Conservation (phyloP, 1,284 basidiomycete genomes). For the Trichosporon ovoides region DNA sequence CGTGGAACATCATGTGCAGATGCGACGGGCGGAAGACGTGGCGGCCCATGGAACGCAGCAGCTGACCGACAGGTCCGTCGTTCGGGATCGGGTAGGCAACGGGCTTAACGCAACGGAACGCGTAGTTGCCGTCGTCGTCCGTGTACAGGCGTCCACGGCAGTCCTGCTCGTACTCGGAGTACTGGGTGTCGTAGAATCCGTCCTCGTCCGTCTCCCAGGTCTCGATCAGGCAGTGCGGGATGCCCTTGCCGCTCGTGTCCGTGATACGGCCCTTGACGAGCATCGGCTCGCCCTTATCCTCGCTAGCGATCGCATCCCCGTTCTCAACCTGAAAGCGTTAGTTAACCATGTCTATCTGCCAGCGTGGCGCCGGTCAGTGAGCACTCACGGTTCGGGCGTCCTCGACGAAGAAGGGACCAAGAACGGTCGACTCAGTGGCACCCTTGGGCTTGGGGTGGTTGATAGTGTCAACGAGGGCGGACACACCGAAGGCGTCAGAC, state of each 20-base stretch:
- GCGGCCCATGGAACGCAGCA: constrained; percentile 59
- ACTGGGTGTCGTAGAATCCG: constrained; percentile 62
- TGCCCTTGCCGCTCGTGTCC: constrained; percentile 62
- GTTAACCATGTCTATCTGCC: too few relatives aligned
- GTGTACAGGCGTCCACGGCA: constrained; percentile 67
- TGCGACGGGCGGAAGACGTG: constrained; percentile 76
- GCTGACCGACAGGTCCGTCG: constrained; percentile 69
- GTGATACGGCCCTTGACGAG: constrained; percentile 67
- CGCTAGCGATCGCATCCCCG: constrained; percentile 66
- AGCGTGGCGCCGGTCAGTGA: too few relatives aligned
- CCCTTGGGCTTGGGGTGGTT: constrained; percentile 62
- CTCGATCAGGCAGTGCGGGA: constrained; percentile 63
- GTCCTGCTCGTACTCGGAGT: constrained; percentile 59
- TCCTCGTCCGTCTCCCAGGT: constrained; percentile 77
- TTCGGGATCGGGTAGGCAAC: constrained; percentile 72
- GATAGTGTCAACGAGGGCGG: constrained; percentile 67
- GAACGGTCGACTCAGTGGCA: constrained; percentile 68
- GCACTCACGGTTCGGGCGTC: constrained; percentile 54
- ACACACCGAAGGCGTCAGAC: constrained; percentile 71
- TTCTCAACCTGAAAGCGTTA: constrained; percentile 50
- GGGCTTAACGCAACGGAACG: constrained; percentile 71
- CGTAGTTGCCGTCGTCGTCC: constrained; percentile 61
- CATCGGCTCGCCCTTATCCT: constrained; percentile 76
- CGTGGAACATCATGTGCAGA: constrained; percentile 64
- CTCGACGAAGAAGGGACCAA: constrained; percentile 79